phyloP scores from a whole-genome alignment of 306 rosid genomes.

The Ziziphus jujuba region DNA sequence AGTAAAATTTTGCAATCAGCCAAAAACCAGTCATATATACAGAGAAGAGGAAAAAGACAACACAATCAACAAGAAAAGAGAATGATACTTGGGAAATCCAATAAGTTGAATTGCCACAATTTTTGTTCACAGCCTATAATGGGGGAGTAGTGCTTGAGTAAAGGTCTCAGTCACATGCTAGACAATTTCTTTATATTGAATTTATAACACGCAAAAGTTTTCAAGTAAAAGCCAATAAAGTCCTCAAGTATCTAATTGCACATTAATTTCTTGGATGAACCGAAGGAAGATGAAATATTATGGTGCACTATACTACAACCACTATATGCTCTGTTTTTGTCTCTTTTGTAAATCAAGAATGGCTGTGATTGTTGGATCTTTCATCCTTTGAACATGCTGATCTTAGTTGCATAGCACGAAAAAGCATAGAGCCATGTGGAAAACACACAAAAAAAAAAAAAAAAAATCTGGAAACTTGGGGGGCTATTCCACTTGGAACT shows the following conservation, averaged over 20 bases:
- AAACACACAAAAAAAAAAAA: background rate
- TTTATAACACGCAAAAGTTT: background rate
- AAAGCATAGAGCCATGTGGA: background rate
- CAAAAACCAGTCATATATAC: constrained; percentile 3
- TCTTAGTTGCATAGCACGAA: constrained; percentile 4
- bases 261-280: constrained; percentile 10
- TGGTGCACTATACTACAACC: constrained; percentile 4
- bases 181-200: constrained; percentile 3
- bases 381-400: too few species aligned
- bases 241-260: background rate
- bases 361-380: background rate
- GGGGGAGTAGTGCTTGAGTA: background rate
- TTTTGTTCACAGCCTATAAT: background rate
- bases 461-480: constrained; percentile 24
- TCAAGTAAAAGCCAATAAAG: constrained; percentile 7
- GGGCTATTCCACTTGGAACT: constrained; percentile 8
- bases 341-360: constrained; percentile 3
- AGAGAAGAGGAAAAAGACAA: constrained; percentile 7
- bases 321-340: constrained; percentile 3
- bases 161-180: constrained; percentile 9
- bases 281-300: background rate
- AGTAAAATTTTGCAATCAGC: constrained; percentile 2
- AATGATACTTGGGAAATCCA: background rate
- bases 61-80: background rate
- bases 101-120: background rate